Conservation (phyloP, 805 yeast genomes). For the Pichia phayaonensis region DNA sequence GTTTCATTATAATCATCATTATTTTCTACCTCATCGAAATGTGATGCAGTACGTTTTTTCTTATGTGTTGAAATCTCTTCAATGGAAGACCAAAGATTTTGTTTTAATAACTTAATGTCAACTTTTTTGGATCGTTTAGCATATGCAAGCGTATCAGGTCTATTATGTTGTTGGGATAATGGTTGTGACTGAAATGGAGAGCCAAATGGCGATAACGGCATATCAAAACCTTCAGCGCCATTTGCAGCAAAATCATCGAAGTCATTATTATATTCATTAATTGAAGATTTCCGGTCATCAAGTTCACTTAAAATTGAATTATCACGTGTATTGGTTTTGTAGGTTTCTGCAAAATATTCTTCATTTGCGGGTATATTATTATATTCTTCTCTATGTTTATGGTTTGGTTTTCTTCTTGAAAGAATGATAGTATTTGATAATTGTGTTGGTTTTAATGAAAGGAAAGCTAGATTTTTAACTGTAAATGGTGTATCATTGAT, state of each 20-base stretch:
- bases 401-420: constrained; percentile 12
- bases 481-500: constrained; percentile 47
- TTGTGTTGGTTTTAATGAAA: constrained; percentile 38
- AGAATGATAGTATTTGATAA: constrained; percentile 23
- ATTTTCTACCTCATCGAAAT: constrained; percentile 14
- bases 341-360: constrained; percentile 43
- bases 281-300: background rate
- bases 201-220: constrained; percentile 4
- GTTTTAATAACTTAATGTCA: constrained; percentile 39
- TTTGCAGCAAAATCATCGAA: constrained; percentile 31
- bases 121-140: constrained; percentile 43
- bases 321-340: constrained; percentile 21
- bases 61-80: constrained; percentile 21
- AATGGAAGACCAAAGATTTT: constrained; percentile 38
- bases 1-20: background rate
- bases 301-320: background rate
- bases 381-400: constrained; percentile 16
- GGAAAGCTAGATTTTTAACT: constrained; percentile 38
- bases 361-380: constrained; percentile 39
- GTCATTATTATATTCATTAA: constrained; percentile 15
- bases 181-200: background rate
- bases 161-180: background rate
- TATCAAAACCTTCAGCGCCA: constrained; percentile 12
- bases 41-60: constrained; percentile 26
- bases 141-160: constrained; percentile 23